A percentile compares a stretch with the other conserved stretches of the same genome.
Evolutionary conservation across 2,329 filamentous ascomycete genomes (phyloP).

Genomic region (Stagonosporopsis tanaceti): DNA sequence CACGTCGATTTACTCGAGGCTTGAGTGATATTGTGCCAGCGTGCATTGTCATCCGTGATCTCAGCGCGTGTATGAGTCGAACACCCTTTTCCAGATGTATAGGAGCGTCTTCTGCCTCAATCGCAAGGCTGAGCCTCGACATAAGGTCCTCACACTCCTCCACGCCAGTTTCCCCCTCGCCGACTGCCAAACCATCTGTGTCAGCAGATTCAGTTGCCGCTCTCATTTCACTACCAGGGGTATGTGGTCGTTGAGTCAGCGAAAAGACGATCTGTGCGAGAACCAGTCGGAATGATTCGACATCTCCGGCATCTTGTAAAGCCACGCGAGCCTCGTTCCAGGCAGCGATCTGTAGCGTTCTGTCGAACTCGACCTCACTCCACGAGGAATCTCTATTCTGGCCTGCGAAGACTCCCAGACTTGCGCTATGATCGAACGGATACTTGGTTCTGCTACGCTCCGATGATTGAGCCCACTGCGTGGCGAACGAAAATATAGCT

Average conservation of each 20-base stretch:
- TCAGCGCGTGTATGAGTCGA: constrained; percentile 50
- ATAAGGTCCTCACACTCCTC: constrained; percentile 42
- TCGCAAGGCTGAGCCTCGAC: constrained; percentile 42
- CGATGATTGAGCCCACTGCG: constrained; percentile 56
- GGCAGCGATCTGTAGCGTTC: constrained; percentile 49
- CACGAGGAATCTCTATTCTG: constrained; percentile 5
- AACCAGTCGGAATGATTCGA: constrained; percentile 57
- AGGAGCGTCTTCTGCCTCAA: constrained; percentile 48
- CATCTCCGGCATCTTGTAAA: constrained; percentile 48
- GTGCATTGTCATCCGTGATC: constrained; percentile 40
- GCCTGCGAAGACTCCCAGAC: constrained; percentile 20
- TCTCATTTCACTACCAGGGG: neutral
- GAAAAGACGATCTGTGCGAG: constrained; percentile 58
- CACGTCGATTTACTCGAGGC: constrained; percentile 17
- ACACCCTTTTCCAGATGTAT: constrained; percentile 52
- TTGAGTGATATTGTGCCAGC: constrained; percentile 23
- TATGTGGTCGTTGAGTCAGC: constrained; percentile 53
- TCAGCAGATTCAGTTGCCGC: neutral
- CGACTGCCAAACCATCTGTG: neutral
- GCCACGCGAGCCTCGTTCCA: constrained; percentile 55
- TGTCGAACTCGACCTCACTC: constrained; percentile 41
- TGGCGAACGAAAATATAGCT: constrained; percentile 62
- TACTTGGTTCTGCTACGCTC: constrained; percentile 39
- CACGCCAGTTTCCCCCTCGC: neutral
- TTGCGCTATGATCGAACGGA: constrained; percentile 33